Evolutionary conservation across 2,329 filamentous ascomycete species (phyloP), one percentile per base, ranked within the genome.

Genomic region (Fusarium oxysporum): DNA sequence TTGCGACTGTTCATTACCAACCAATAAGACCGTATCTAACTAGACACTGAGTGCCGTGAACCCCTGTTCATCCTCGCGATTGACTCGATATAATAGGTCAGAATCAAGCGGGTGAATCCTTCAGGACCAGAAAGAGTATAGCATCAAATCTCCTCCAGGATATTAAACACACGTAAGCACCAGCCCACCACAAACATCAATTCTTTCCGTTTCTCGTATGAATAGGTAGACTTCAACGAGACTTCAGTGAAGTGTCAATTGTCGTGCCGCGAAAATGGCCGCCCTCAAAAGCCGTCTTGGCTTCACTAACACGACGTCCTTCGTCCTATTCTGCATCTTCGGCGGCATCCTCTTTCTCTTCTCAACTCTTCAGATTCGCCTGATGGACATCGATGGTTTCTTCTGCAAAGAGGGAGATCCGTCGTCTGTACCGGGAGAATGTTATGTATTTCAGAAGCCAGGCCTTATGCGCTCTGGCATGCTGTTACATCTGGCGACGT

Each of bases 381-480:
- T 25, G 23, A 25, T 25, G 23, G 23, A 25, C 8, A 71, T 71
- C 4, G 67, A 71, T 14, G 38, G 63, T 7, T 40, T 71, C 1
- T 62, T 71, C 10, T 71, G 67, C 14, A 55, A 50, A 2, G 44
- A 58, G 3, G 40, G 48, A 30, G 6, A 37, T 7, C 67, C 62
- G 0, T 62, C 40, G 67, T 35, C 61, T 1, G 32, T 50, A 0
- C 68, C 68, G 0, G 68, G 68, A 19, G 68, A 71, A 56, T 71
- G 68, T 3, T 71, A 45, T 0, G 43, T 57, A 2, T 71, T 71
- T 3, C 55, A 60, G 8, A 56, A 41, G 10, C 55, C 67, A 1
- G 68, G 68, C 4, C 51, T 71, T 0, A 56, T 62, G 61, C 55
- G 67, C 5, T n/a, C 21, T 30, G 67, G 37, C 2, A 67, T 71